phyloP scores from a whole-genome alignment of 140 eudicot species.

The Cichorium intybus region DNA sequence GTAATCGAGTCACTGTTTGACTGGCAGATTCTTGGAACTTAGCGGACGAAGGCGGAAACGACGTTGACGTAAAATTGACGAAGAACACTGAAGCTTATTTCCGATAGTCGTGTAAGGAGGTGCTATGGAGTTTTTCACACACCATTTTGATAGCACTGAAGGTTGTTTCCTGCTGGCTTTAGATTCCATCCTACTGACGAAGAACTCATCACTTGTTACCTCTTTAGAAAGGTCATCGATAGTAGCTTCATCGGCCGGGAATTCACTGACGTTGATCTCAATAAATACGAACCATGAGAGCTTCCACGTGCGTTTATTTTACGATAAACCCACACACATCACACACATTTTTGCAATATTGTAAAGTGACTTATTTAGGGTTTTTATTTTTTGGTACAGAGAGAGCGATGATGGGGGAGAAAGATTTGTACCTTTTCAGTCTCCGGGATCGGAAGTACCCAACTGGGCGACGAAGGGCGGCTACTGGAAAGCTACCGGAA shows the following conservation, averaged over 20 bases:
- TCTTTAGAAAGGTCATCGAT: conserved; percentile 78
- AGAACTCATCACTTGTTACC: conserved; percentile 87
- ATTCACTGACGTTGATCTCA: conserved; percentile 90
- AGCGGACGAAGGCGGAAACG: too few relatives aligned
- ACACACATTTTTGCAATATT: neutral
- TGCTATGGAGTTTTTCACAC: conserved; percentile 40
- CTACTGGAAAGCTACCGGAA: conserved; percentile 97
- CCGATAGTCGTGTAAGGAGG: neutral
- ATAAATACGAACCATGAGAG: conserved; percentile 98
- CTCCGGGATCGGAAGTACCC: conserved; percentile 91
- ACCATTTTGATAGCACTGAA: conserved; percentile 33
- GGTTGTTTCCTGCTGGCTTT: conserved; percentile 74
- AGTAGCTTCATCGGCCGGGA: conserved; percentile 67
- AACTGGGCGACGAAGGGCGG: conserved; percentile 98
- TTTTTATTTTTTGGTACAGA: conserved; percentile 27
- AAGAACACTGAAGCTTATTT: too few relatives aligned
- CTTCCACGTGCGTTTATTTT: conserved; percentile 61
- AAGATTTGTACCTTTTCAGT: conserved; percentile 94
- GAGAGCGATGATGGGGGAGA: conserved; percentile 94
- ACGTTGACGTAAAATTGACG: too few relatives aligned
- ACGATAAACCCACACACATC: neutral
- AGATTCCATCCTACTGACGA: conserved; percentile 93
- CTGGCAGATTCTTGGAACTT: too few relatives aligned
- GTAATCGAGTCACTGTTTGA: too few relatives aligned
- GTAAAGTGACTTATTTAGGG: neutral